Base-by-base conservation (phyloP, 257 asterid genomes). In the Echium plantagineum region DNA sequence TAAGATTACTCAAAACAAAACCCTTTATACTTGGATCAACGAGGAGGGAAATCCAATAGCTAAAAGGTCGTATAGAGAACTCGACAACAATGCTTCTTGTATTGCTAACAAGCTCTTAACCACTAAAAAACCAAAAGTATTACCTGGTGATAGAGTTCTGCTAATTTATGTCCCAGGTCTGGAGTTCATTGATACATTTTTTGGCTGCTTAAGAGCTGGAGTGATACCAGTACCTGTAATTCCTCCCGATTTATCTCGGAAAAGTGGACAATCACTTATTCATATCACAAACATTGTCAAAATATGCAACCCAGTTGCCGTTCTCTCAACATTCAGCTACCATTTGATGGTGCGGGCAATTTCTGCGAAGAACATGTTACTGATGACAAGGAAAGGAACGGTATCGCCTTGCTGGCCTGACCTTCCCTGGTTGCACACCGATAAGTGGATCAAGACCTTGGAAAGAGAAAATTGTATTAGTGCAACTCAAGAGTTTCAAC, bases 341-440 rank as follows among this genome's bases (percentile, higher is more conserved):
- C 87, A 80, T 75, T 56, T 75, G 21, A 64, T 77, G 13, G 85
- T 85, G 22, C 79, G 76, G 53, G 85, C 82, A 59, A 69, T 70
- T 57, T 78, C 84, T n/a, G 78, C 78, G 7, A 75, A 72, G 49
- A 78, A 71, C 68, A 52, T 73, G 53, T 46, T 85, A 17, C 52
- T 71, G 19, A 58, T 65, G 2, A 77, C 66, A 47, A 69, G 75
- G 26, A 71, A 66, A 51, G 68, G 67, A 22, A 76, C 59, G 46
- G n/a, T 32, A n/a, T 72, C 73, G 21, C 58, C 69, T 12, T 15
- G 52, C 15, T 82, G 90, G 90, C 90, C 90, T 42, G 60, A 67
- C 59, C 64, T 80, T 55, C 90, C 90, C 3, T 85, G 90, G 90
- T 30, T 80, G 24, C 78, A 85, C 47, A 85, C 94, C 15, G 90